Base-by-base conservation (phyloP, 2,329 filamentous ascomycete genomes). In the Aspergillus japonicus region DNA sequence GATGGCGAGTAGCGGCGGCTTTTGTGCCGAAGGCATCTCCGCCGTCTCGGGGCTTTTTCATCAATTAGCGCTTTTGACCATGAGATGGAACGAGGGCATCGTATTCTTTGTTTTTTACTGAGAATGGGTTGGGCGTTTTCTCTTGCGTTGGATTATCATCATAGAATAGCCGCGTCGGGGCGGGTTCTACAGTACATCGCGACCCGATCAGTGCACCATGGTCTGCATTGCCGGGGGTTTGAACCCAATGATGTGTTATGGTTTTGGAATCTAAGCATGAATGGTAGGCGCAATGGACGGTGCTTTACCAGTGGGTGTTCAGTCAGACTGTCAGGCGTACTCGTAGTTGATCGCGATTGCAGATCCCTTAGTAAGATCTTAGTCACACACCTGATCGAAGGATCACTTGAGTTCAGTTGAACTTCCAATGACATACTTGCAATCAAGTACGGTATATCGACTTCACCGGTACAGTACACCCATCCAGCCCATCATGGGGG, bases 401-500 rank as follows among this genome's bases (percentile, higher is more conserved):
- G 33, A 12, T 35, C 11, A 35, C 33, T 35, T 16, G 26, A 35
- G 11, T 35, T 35, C 8, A 35, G 3, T 35, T 26, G 7, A 26
- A 4, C 33, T 4, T 35, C 33, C 33, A 35, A 6, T 35, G 33
- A 35, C 33, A 35, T 35, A 35, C 16, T 5, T 12, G 33, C 16
- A 35, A 5, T 12, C 12, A 35, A 12, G 33, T 35, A 35, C 33
- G 16, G 33, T 16, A 35, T 16, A 16, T 35, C 33, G 14, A 35
- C 39, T 7, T 44, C 39, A 44, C 14, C 39, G 2, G 21, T 21
- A 21, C 21, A 44, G 16, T 8, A 44, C 14, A 2, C 16, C 33
- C 11, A 26, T 54, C 2, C 33, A 33, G 21, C 47, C 21, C 47
- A 53, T 12, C 44, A 73, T 74, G 71, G 68, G 68, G 1, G 62